Evolutionary conservation across 2,329 filamentous ascomycete species (phyloP).

Genomic region (Thelonectria blattea): DNA sequence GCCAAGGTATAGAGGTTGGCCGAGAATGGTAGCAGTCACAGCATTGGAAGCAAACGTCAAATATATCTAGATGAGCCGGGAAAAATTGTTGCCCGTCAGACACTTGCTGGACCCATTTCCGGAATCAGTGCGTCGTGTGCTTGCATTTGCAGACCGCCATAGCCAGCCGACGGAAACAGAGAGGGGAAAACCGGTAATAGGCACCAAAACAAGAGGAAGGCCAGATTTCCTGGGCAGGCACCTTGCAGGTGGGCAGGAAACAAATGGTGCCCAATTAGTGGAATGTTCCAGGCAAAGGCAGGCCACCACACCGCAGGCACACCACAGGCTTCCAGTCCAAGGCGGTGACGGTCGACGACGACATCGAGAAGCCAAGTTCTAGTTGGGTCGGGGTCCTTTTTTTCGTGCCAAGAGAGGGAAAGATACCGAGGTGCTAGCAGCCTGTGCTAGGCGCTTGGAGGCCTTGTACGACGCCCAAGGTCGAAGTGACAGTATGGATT

Average conservation of each 20-base stretch:
- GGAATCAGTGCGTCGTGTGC: neutral
- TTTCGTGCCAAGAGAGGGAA: neutral
- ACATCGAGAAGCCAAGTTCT: slow-evolving; percentile 20
- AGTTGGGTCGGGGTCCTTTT: neutral
- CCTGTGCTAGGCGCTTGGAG: neutral
- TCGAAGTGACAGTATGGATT: slow-evolving; percentile 6
- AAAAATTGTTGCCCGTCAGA: neutral
- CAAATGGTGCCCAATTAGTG: slow-evolving; percentile 33
- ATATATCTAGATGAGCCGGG: neutral
- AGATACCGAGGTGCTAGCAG: neutral
- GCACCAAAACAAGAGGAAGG: neutral
- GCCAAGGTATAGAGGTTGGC: neutral
- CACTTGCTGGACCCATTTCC: slow-evolving; percentile 1
- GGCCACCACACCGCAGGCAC: slow-evolving; percentile 6
- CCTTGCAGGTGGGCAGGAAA: slow-evolving; percentile 12
- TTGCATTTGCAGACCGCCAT: neutral
- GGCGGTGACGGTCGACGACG: slow-evolving; percentile 28
- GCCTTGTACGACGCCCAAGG: slow-evolving; percentile 4
- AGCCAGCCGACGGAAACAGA: neutral
- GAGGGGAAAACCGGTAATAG: neutral
- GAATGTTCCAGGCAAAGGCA: slow-evolving; percentile 32
- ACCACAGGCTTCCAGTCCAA: neutral
- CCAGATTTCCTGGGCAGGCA: neutral
- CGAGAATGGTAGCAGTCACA: too few relatives aligned
- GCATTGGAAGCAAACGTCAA: too few relatives aligned